These are phyloP conservation scores for Saturnispora serradocipensis DNA, from an alignment of 805 yeast species.

Conservation along the genomic window DNA sequence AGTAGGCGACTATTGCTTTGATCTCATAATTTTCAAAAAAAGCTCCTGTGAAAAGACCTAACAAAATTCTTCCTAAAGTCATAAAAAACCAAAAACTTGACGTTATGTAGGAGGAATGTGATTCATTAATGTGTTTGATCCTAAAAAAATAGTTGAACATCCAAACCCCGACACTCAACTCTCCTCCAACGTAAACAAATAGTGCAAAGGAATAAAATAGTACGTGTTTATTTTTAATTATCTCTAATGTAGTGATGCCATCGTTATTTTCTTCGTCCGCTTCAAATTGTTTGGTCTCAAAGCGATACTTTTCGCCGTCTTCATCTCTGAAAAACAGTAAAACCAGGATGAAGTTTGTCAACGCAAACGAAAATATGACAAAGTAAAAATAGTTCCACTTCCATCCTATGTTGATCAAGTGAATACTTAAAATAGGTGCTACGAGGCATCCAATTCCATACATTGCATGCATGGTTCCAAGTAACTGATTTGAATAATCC, in stretches of 20 bases:
- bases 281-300: constrained; percentile 13
- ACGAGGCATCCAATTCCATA: constrained; percentile 48
- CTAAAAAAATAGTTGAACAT: constrained; percentile 37
- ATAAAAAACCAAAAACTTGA: constrained; percentile 44
- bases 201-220: constrained; percentile 34
- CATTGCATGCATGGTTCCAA: constrained; percentile 44
- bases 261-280: constrained; percentile 11
- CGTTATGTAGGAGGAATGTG: constrained; percentile 37
- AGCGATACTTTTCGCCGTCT: constrained; percentile 36
- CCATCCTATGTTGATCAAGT: constrained; percentile 29
- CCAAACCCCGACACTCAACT: constrained; percentile 47
- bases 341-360: constrained; percentile 20
- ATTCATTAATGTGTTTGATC: constrained; percentile 30
- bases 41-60: constrained; percentile 42
- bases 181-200: constrained; percentile 44
- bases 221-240: constrained; percentile 29
- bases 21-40: constrained; percentile 32
- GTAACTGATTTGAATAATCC: constrained; percentile 38
- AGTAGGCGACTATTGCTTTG: constrained; percentile 34
- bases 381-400: constrained; percentile 40
- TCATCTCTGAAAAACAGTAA: constrained; percentile 32
- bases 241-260: constrained; percentile 12
- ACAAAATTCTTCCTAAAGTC: constrained; percentile 37
- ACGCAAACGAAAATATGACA: constrained; percentile 26
- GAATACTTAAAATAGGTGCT: constrained; percentile 38